Conservation (phyloP, 805 yeast species). For the Torulaspora quercuum region DNA sequence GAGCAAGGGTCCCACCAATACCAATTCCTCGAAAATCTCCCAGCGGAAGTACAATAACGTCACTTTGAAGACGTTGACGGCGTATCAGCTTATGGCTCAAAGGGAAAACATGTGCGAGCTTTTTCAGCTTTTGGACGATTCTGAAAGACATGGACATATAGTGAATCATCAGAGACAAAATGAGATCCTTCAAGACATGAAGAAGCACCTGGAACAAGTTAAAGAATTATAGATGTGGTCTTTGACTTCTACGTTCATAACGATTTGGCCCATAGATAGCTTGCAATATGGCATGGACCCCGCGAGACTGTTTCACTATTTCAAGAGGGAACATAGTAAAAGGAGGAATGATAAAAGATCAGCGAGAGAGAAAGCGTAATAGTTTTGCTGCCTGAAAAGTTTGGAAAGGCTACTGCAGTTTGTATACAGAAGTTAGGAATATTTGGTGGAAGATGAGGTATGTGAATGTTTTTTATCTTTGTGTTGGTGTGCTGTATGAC, state of each 20-base stretch:
- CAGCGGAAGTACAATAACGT: constrained; percentile 22
- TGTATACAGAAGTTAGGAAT: too few species aligned
- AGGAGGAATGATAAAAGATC: too few species aligned
- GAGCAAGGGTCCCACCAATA: not conserved
- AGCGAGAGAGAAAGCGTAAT: too few species aligned
- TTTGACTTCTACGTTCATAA: too few species aligned
- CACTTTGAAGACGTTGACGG: constrained; percentile 33
- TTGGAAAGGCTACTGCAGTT: not conserved
- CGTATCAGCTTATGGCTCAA: constrained; percentile 29
- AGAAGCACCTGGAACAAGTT: constrained; percentile 13
- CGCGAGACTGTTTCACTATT: too few species aligned
- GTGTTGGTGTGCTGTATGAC: not conserved
- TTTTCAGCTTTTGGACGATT: constrained; percentile 29
- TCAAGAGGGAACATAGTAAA: too few species aligned
- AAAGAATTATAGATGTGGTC: constrained; percentile 3
- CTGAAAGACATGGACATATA: constrained; percentile 18
- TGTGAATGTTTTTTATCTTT: constrained; percentile 6
- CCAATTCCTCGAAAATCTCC: constrained; percentile 1
- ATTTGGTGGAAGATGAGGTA: constrained; percentile 18
- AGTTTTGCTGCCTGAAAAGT: not conserved
- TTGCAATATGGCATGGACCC: too few species aligned
- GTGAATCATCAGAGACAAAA: constrained; percentile 20
- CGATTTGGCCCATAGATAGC: too few species aligned
- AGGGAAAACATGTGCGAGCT: constrained; percentile 33
- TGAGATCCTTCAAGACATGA: constrained; percentile 16